A percentile compares a stretch with the other conserved stretches of the same genome.
Evolutionary conservation across 1,284 basidiomycete genomes (phyloP).

Genomic region (Moesziomyces sp.): DNA sequence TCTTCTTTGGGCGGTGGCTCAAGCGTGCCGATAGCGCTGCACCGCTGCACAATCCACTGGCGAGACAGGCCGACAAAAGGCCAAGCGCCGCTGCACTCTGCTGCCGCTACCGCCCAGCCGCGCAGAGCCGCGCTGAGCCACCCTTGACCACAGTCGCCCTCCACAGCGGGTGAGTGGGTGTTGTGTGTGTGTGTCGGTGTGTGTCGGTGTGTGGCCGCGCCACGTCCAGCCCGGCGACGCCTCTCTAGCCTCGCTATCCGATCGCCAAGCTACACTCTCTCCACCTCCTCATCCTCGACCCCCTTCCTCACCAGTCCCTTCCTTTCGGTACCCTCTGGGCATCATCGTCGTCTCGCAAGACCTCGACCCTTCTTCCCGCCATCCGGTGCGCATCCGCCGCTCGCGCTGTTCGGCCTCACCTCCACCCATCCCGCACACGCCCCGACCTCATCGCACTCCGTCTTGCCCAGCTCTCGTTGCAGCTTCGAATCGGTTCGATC

Average conservation of each 20-base stretch:
- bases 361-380: too few relatives aligned
- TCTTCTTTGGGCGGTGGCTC: not conserved
- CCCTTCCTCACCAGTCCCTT: not conserved
- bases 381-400: too few relatives aligned
- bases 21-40: too few relatives aligned
- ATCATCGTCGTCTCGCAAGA: too few relatives aligned
- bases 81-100: too few relatives aligned
- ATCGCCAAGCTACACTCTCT: not conserved
- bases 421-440: not conserved
- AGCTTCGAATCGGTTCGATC: not conserved
- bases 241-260: not conserved
- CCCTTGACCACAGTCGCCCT: too few relatives aligned
- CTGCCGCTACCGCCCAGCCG: too few relatives aligned
- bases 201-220: not conserved
- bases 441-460: not conserved
- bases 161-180: too few relatives aligned
- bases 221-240: too few relatives aligned
- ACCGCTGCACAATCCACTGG: too few relatives aligned
- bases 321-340: not conserved
- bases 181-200: not conserved
- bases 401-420: too few relatives aligned
- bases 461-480: slow-evolving; percentile 3
- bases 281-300: not conserved
- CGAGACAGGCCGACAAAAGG: not conserved
- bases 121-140: too few relatives aligned